Evolutionary conservation across 2,329 filamentous ascomycete species (phyloP).

Genomic region (Aspergillus nomiae): DNA sequence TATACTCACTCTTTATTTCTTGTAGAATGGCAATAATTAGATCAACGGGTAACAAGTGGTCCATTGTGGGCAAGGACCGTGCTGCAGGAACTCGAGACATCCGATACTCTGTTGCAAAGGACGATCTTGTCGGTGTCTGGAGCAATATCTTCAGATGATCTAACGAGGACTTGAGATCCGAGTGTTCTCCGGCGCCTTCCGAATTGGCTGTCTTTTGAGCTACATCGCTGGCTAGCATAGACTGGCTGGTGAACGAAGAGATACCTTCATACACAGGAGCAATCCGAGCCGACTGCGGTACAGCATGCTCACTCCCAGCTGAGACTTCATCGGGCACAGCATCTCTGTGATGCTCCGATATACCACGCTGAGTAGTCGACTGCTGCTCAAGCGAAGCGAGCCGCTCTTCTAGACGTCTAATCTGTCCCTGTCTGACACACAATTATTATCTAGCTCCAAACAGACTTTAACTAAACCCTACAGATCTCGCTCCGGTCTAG

Average conservation of each 20-base stretch:
- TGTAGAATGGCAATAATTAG: conserved; percentile 1
- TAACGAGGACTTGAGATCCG: conserved; percentile 12
- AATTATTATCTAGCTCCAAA: neutral
- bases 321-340: neutral
- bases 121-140: neutral
- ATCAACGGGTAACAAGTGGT: neutral
- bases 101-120: neutral
- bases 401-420: conserved; percentile 14
- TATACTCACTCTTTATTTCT: neutral
- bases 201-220: conserved; percentile 11
- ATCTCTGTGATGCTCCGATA: conserved; percentile 3
- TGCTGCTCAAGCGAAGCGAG: conserved; percentile 14
- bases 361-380: neutral
- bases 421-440: conserved; percentile 8
- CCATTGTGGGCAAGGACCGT: neutral
- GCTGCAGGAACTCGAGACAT: neutral
- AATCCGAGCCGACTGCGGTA: neutral
- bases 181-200: neutral
- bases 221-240: conserved; percentile 16
- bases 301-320: neutral
- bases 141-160: conserved; percentile 15
- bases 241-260: conserved; percentile 20
- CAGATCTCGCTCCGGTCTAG: conserved; percentile 9
- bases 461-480: neutral
- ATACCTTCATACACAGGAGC: conserved; percentile 14